Evolutionary conservation across 2,329 filamentous ascomycete species (phyloP).

Genomic region (Coniella vitis): DNA sequence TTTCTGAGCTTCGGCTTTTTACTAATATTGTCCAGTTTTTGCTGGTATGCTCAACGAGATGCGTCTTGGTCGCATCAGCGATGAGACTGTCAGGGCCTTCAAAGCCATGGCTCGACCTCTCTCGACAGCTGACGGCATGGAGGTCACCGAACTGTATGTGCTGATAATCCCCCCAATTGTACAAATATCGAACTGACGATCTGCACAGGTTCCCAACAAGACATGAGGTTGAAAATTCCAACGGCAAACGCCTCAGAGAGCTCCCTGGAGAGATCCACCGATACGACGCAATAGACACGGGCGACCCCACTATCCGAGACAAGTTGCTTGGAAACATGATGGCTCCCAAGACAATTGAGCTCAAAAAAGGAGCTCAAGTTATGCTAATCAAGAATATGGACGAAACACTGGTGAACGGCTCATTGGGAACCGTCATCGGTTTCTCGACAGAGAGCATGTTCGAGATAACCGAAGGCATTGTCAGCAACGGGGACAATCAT

Average conservation of each 20-base stretch:
- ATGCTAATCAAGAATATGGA: constrained; percentile 99
- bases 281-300: constrained; percentile 71
- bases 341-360: constrained; percentile 70
- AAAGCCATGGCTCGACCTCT: constrained; percentile 64
- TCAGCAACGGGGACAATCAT: constrained; percentile 28
- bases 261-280: constrained; percentile 61
- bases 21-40: constrained; percentile 50
- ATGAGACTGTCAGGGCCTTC: constrained; percentile 72
- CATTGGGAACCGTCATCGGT: constrained; percentile 74
- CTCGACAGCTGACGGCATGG: constrained; percentile 64
- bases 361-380: constrained; percentile 91
- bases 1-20: background rate
- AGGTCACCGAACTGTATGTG: constrained; percentile 74
- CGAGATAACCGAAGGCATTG: constrained; percentile 28
- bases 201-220: constrained; percentile 69
- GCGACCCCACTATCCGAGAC: constrained; percentile 65
- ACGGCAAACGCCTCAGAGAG: constrained; percentile 63
- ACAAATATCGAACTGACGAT: constrained; percentile 21
- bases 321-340: constrained; percentile 85
- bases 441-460: constrained; percentile 56
- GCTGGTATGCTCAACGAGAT: constrained; percentile 97
- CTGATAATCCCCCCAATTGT: background rate
- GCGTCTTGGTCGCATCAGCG: constrained; percentile 75
- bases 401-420: constrained; percentile 87
- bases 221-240: constrained; percentile 81